Base-by-base conservation (phyloP, 495 filamentous ascomycete genomes). In the Podospora pseudocomata region DNA sequence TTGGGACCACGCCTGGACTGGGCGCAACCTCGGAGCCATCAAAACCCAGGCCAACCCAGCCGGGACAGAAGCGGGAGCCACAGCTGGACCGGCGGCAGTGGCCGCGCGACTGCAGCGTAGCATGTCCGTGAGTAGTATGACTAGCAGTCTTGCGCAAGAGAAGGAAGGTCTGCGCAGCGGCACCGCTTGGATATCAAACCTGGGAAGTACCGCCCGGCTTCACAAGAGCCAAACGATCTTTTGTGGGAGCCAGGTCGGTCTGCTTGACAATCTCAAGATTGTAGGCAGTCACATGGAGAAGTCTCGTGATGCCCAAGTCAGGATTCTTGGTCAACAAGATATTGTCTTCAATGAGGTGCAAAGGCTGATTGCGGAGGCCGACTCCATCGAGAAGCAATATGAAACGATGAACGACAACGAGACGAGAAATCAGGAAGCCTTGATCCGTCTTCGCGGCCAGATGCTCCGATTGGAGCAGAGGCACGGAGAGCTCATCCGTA, bases 1-100 rank as follows among this genome's bases (percentile, higher is more conserved):
- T 67, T 80, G 70, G 68, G 72, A 78, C 63, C 69, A 66, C 66
- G 18, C 59, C 16, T 79, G 77, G 77, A 69, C 66, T 34, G 77
- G 77, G 11, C 67, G 77, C 13, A 49, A 49, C 15, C 39, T 49
- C 3, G 39, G 39, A 49, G 39, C 39, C 2, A 49, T 49, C 39
- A 49, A 49, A 18, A 49, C 39, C 39, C 5, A 49, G 5, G 39
- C 9, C 2, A 49, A 49, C 39, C 39, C 39, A 13, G 7, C 39
- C 15, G 39, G 39, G 15, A 49, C 39, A 16, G 39, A 49, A 49
- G 5, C 39, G 39, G 39, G 39, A 13, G 39, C 39, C 39, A 49
- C 39, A 2, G 39, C 39, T 49, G 39, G 39, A 3, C 6, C 39
- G 15, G 9, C 39, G 13, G 39, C 39, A 13, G 39, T 49, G 39